Conservation (phyloP, 2,329 filamentous ascomycete genomes). For the Stachybotrys chlorohalonatus region DNA sequence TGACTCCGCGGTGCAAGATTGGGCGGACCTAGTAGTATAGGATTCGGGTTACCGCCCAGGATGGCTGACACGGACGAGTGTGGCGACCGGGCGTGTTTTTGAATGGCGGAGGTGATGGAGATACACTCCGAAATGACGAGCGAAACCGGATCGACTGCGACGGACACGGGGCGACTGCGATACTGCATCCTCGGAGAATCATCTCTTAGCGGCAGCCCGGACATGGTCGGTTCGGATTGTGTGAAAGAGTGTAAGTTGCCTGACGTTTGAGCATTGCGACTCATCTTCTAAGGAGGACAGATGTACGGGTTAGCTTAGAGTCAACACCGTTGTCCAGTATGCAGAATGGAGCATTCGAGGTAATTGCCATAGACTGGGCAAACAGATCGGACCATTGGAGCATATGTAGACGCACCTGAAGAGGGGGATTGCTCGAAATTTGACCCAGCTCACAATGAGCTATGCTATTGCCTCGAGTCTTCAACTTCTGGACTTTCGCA, state of each 20-base stretch:
- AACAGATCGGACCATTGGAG: too few relatives aligned
- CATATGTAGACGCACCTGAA: not conserved
- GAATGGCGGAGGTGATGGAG: constrained; percentile 94
- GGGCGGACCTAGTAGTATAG: constrained; percentile 42
- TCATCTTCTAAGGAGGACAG: constrained; percentile 18
- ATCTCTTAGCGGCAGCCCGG: constrained; percentile 9
- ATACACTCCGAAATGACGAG: constrained; percentile 98
- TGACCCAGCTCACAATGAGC: not conserved
- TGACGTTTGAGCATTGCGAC: constrained; percentile 17
- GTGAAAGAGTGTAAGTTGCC: constrained; percentile 15
- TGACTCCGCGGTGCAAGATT: constrained; percentile 29
- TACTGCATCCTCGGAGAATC: constrained; percentile 45
- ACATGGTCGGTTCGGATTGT: constrained; percentile 8
- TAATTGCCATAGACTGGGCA: too few relatives aligned
- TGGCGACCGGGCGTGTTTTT: constrained; percentile 92
- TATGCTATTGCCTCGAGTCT: not conserved
- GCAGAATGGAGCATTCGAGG: not conserved
- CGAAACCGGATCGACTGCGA: constrained; percentile 83
- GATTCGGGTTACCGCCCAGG: constrained; percentile 64
- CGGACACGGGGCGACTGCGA: constrained; percentile 56
- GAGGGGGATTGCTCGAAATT: not conserved
- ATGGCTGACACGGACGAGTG: constrained; percentile 96
- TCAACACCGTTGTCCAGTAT: not conserved
- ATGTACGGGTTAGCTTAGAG: constrained; percentile 5
- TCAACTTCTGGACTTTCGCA: not conserved